These are phyloP conservation scores for Musa acuminata DNA, from an alignment of 176 grass and related monocot species.

Conservation along the genomic window DNA sequence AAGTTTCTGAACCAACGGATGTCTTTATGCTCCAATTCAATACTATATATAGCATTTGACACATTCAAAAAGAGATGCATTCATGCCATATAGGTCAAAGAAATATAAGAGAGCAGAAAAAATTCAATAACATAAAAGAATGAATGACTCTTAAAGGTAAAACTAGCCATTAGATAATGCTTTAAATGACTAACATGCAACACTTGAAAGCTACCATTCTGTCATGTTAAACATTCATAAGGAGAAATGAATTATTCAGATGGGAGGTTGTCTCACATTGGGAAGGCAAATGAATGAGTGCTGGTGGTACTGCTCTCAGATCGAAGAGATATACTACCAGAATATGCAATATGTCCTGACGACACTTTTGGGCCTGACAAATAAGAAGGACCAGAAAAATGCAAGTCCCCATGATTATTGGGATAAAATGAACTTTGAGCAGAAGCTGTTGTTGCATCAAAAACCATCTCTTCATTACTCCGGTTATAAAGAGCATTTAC, in stretches of 20 bases:
- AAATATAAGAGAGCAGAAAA: background rate
- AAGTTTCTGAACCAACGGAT: background rate
- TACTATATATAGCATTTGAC: background rate
- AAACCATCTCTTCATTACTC: background rate
- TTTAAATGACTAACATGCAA: background rate
- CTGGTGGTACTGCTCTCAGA: conserved; percentile 36
- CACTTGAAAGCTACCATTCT: background rate
- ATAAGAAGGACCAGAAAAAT: background rate
- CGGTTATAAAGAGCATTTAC: background rate
- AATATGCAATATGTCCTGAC: conserved; percentile 25
- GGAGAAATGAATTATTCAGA: background rate
- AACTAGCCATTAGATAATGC: background rate
- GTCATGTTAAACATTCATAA: background rate
- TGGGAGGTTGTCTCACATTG: conserved; percentile 27
- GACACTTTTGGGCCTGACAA: conserved; percentile 16
- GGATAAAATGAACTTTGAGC: background rate
- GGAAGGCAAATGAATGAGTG: conserved; percentile 34
- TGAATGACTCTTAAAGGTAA: background rate
- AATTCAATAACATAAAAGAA: conserved; percentile 1
- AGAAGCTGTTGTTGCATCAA: background rate
- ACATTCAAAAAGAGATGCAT: background rate
- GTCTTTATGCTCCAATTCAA: too few relatives aligned
- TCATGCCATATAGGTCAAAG: background rate
- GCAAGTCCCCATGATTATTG: conserved; percentile 14
- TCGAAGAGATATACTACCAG: conserved; percentile 28